Evolutionary conservation across 2,329 filamentous ascomycete species (phyloP), one percentile per base, ranked within the genome.

Genomic region (Eutypella sp.): DNA sequence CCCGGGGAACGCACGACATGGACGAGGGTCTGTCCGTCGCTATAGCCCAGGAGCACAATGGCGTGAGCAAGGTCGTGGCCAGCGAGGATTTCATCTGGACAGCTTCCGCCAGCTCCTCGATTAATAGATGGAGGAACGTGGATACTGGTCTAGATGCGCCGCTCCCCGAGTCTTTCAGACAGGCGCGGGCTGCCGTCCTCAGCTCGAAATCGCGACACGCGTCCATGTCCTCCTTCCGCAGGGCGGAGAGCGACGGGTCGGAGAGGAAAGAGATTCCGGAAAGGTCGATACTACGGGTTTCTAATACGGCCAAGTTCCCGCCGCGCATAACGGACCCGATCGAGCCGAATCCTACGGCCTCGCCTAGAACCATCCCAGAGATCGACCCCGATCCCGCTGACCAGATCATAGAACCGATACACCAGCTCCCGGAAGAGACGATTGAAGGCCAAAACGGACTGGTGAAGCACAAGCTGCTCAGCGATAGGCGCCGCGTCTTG

Each of bases 381-480:
- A 66, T 81, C 16, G 57, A 78, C 18, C 67, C 75, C 6, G 71
- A 74, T 24, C 62, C 73, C 38, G 73, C 75, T 37, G 60, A 68
- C 57, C 71, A 68, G 15, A 57, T 73, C 3, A 72, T 76, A 11
- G 71, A 85, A 44, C 86, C 88, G 1, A 76, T 89, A 42, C 78
- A 87, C 56, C 73, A 81, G 43, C 64, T 84, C 44, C 85, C 86
- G 1, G 81, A 84, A 52, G 88, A 92, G 63, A 89, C 87, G 0
- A 93, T 99, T 40, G 90, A 96, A 67, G 93, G 93, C 1, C 91
- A 96, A 59, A 92, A 96, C 67, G 93, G 93, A 9, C 71, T 99
- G 44, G 89, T 97, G 50, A 99, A 97, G 67, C 88, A 96, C 65
- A 84, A 86, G 57, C 77, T 97, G 56, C 74, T 99, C 49, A 97